Evolutionary conservation across 2,329 filamentous ascomycete genomes (phyloP).

Genomic region (Botrytis porri): DNA sequence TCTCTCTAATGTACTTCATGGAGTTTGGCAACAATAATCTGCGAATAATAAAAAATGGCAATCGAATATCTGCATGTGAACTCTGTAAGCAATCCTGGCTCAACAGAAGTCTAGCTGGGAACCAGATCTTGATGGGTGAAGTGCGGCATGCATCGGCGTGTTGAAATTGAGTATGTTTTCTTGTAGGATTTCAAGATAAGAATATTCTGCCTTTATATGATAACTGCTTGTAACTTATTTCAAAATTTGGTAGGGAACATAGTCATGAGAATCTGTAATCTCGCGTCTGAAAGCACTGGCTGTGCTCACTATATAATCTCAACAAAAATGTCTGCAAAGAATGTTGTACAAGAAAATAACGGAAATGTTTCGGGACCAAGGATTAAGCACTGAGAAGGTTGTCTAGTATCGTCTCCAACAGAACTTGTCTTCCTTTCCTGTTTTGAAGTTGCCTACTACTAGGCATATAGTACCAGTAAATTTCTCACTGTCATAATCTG

Average conservation of each 20-base stretch:
- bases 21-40: neutral
- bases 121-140: neutral
- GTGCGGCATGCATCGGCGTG: too few species aligned
- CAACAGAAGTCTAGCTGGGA: neutral
- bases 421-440: neutral
- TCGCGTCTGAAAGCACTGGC: rapidly evolving
- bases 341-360: rapidly evolving
- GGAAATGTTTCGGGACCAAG: rapidly evolving
- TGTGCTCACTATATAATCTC: neutral
- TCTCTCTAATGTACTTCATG: too few species aligned
- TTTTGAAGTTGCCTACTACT: too few species aligned
- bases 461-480: rapidly evolving
- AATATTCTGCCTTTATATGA: neutral
- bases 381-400: neutral
- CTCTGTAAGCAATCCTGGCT: neutral
- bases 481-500: neutral
- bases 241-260: rapidly evolving
- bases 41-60: neutral
- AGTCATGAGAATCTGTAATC: neutral
- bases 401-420: neutral
- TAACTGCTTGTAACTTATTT: rapidly evolving
- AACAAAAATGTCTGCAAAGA: neutral
- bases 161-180: rapidly evolving
- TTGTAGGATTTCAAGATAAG: neutral
- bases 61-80: rapidly evolving